These are phyloP conservation scores for Ramaria sp. DNA, from an alignment of 768 basidiomycete species.

Conservation along the genomic window DNA sequence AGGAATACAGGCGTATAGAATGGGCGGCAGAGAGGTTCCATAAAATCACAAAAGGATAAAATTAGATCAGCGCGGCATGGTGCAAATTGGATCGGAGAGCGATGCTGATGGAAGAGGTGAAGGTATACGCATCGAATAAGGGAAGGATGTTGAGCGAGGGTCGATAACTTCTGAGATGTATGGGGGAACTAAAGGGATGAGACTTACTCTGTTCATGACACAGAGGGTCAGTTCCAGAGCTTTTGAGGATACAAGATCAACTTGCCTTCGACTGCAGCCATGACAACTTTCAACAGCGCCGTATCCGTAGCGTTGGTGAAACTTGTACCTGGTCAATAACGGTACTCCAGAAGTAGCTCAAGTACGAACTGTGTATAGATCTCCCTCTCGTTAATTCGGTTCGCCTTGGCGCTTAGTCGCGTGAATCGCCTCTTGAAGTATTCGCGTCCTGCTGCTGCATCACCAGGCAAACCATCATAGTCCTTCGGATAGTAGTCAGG, in stretches of 20 bases:
- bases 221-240: constrained; percentile 11
- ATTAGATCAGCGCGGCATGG: constrained; percentile 54
- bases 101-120: constrained; percentile 38
- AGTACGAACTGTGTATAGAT: constrained; percentile 83
- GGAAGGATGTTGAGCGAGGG: constrained; percentile 20
- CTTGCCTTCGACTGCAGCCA: constrained; percentile 93
- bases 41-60: constrained; percentile 5
- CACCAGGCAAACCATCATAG: constrained; percentile 68
- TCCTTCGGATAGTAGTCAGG: constrained; percentile 37
- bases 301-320: constrained; percentile 89
- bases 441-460: constrained; percentile 67
- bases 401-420: constrained; percentile 74
- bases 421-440: constrained; percentile 87
- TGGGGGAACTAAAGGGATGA: constrained; percentile 15
- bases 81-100: constrained; percentile 57
- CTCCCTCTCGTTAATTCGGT: constrained; percentile 76
- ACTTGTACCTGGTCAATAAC: constrained; percentile 28
- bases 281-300: constrained; percentile 77
- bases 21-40: neutral
- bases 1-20: constrained; percentile 6
- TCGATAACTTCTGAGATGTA: constrained; percentile 14
- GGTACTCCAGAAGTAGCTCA: neutral
- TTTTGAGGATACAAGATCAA: constrained; percentile 10
- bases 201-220: constrained; percentile 52
- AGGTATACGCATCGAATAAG: constrained; percentile 14